Evolutionary conservation across 495 filamentous ascomycete species (phyloP), one percentile per base, ranked within the genome.

Genomic region (Collariella sp.): DNA sequence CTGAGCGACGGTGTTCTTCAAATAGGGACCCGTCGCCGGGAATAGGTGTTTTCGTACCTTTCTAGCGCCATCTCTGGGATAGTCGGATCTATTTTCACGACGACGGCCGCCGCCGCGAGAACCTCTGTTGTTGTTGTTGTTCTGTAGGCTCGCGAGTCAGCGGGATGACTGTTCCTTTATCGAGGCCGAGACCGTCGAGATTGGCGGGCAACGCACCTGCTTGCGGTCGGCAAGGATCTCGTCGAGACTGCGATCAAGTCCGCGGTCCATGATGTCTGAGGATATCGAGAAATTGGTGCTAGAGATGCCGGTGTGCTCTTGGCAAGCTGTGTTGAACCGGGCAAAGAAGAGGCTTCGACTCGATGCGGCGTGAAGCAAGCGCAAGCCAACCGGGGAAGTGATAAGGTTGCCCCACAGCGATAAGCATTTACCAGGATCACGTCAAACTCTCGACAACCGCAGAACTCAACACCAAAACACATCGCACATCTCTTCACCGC

Each of bases 161-260:
- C 43, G n/a, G n/a, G 26, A 40, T 20, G 20, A 12, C 0, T 15
- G 12, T 36, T 18, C 15, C 13, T 18, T 1, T 16, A 2, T 26
- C 29, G 5, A 1, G 7, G 9, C 20, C n/a, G 18, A 44, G n/a
- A n/a, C 16, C 5, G 5, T 7, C 5, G 29, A 24, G 22, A 9
- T 1, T 57, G 6, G 19, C 18, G 2, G 35, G 0, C 35, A 56
- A 2, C 50, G 13, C 62, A 59, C 79, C 65, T 85, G 86, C 74
- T 84, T 80, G 62, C 85, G 85, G 63, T 89, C 88, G 54, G 80
- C 80, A 59, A 93, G 88, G 62, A 89, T 87, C 67, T 93, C 88
- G 68, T 91, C 88, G 43, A 93, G 77, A 65, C 83, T 85, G 66
- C 85, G 85, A 70, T 93, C 88, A 81, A 93, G 61, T 36, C 29